Conservation (phyloP, 352 stramenopile genomes). For the Hyaloperonospora brassicae region DNA sequence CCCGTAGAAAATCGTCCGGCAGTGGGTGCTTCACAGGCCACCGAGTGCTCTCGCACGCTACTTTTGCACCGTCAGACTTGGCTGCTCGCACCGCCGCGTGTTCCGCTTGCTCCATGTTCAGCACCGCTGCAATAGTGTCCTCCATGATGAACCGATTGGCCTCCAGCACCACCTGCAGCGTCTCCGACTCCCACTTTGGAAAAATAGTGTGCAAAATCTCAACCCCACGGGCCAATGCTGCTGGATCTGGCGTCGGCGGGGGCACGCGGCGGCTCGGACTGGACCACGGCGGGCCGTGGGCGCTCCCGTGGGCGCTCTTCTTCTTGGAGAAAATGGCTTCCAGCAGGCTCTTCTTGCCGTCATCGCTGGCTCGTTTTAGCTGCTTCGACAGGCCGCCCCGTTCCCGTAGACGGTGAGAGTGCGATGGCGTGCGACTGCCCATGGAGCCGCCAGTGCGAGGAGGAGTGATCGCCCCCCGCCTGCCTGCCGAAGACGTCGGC, state of each 20-base stretch:
- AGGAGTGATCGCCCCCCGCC: constrained; percentile 6
- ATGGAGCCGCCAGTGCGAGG: constrained; percentile 4
- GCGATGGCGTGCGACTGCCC: constrained; percentile 9
- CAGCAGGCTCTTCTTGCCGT: constrained; percentile 34
- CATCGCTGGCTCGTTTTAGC: constrained; percentile 20
- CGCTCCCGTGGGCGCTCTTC: constrained; percentile 15
- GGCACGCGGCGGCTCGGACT: constrained; percentile 5
- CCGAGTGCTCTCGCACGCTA: constrained; percentile 9
- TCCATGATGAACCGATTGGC: constrained; percentile 75
- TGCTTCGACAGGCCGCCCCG: constrained; percentile 20
- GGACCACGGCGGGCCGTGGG: constrained; percentile 9
- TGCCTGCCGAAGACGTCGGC: constrained; percentile 13
- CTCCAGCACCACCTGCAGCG: constrained; percentile 66
- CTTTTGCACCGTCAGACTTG: background rate
- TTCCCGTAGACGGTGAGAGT: constrained; percentile 11
- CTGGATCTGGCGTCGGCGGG: constrained; percentile 27
- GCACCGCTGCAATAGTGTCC: constrained; percentile 65
- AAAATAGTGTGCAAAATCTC: constrained; percentile 80
- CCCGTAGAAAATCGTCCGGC: constrained; percentile 70
- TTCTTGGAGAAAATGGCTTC: constrained; percentile 53
- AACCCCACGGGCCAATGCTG: constrained; percentile 46
- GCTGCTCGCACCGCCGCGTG: constrained; percentile 1
- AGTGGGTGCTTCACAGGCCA: constrained; percentile 66
- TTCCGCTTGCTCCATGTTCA: constrained; percentile 68
- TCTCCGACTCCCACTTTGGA: constrained; percentile 62